phyloP scores from a whole-genome alignment of 345 rosid genomes.

The Sisymbrium irio region DNA sequence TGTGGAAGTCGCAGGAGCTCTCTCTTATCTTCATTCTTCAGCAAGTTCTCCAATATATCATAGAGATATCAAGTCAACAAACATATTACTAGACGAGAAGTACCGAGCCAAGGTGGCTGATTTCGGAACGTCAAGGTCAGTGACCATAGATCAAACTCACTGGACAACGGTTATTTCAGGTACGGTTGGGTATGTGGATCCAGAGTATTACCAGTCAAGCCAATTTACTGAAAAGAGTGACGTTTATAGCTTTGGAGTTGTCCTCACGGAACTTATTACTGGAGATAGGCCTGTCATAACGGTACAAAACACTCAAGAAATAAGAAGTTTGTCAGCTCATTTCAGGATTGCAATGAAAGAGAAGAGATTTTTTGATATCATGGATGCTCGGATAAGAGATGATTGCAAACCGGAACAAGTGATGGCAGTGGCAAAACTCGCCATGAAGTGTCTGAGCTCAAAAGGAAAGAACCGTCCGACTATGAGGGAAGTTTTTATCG shows the following conservation, averaged over 20 bases:
- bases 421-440: conserved; percentile 46
- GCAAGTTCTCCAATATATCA: conserved; percentile 41
- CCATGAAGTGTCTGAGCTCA: conserved; percentile 45
- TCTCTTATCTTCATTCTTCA: conserved; percentile 39
- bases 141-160: conserved; percentile 33
- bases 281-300: conserved; percentile 30
- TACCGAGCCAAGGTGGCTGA: conserved; percentile 31
- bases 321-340: conserved; percentile 45
- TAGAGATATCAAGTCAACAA: conserved; percentile 40
- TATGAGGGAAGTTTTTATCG: conserved; percentile 49
- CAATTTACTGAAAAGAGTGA: conserved; percentile 29
- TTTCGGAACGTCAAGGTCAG: conserved; percentile 33
- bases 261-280: conserved; percentile 15
- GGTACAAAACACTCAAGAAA: conserved; percentile 39
- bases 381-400: conserved; percentile 44
- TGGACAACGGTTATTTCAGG: conserved; percentile 26
- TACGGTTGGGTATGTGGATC: conserved; percentile 31
- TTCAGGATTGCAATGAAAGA: conserved; percentile 40
- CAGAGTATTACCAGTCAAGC: conserved; percentile 28
- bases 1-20: conserved; percentile 33
- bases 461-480: conserved; percentile 51
- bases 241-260: conserved; percentile 28
- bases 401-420: conserved; percentile 44
- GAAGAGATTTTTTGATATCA: conserved; percentile 34
- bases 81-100: conserved; percentile 27